Base-by-base conservation (phyloP, 495 filamentous ascomycete genomes). In the Penicillium simplicissimum region DNA sequence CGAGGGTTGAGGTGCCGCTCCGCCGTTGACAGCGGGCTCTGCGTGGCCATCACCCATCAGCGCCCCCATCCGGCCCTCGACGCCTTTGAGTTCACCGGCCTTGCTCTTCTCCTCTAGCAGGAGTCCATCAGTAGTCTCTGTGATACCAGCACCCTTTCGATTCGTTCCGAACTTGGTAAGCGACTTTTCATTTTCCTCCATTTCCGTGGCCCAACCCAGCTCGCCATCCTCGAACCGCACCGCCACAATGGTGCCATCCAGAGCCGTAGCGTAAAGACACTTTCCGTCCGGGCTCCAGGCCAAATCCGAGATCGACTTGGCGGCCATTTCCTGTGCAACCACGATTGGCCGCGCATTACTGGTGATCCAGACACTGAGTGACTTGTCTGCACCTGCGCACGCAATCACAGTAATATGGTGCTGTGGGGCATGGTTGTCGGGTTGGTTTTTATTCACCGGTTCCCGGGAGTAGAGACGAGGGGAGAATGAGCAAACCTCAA, bases 401-500 rank as follows among this genome's bases (percentile, higher is more conserved):
- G 95, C 95, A 69, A 98, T 95, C 0, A 98, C 95, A 0, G 94
- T 98, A 5, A 96, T 90, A n/a, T 92, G 79, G 45, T 73, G 64
- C 33, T 74, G 72, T 19, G 65, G 56, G 17, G 63, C 67, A 60
- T 81, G 78, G 19, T 68, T 68, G 60, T 84, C 82, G 15, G 69
- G 52, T 28, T 72, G 60, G 37, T 72, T 60, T 68, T 82, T 81
- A 61, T 79, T 67, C 63, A 73, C 51, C 13, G 90, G 89, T 36
- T 90, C 83, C 34, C 82, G 83, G n/a, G 87, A 88, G 74, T 97
- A 98, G 38, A 98, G 76, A 58, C 96, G 82, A 8, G 95, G 96
- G 13, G 93, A 96, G 71, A 99, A 99, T 61, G 95, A 89, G 78
- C 94, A 97, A 13, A 98, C 95, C 77, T 98, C 95, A 4, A 95